phyloP scores from a whole-genome alignment of 306 rosid species.

The Lathyrus oleraceus region DNA sequence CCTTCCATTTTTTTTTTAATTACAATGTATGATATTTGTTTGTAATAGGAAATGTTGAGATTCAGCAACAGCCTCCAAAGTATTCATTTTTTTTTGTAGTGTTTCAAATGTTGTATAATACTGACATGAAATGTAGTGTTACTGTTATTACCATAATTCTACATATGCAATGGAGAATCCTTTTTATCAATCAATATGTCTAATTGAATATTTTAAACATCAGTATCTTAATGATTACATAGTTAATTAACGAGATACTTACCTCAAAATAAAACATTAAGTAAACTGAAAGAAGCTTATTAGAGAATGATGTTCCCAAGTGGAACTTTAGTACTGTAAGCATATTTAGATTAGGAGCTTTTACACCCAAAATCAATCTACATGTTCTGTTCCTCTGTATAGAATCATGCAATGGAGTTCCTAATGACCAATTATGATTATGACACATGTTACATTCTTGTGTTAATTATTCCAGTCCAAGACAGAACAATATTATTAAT shows the following conservation, averaged over 20 bases:
- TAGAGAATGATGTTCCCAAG: background rate
- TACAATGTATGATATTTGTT: slow-evolving; percentile 14
- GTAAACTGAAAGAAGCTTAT: background rate
- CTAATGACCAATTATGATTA: too few species aligned
- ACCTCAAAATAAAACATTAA: background rate
- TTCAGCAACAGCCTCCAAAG: slow-evolving; percentile 1
- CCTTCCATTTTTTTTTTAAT: background rate
- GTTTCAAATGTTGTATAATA: slow-evolving; percentile 19
- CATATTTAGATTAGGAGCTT: background rate
- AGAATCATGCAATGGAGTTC: too few species aligned
- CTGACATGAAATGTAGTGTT: background rate
- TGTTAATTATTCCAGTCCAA: too few species aligned
- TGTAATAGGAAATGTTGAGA: slow-evolving; percentile 24
- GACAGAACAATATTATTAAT: too few species aligned
- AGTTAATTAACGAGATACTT: background rate
- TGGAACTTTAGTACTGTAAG: background rate
- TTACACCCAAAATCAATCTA: background rate
- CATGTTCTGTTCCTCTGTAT: too few species aligned
- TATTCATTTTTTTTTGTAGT: slow-evolving; percentile 29
- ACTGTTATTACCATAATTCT: background rate
- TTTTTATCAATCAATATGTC: background rate
- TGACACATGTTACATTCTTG: too few species aligned
- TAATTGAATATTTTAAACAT: background rate
- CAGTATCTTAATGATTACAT: background rate
- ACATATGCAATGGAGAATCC: background rate